Evolutionary conservation across 176 grass and related monocot species (phyloP), one percentile per base, ranked within the genome.

Genomic region (Alloteropsis semialata): DNA sequence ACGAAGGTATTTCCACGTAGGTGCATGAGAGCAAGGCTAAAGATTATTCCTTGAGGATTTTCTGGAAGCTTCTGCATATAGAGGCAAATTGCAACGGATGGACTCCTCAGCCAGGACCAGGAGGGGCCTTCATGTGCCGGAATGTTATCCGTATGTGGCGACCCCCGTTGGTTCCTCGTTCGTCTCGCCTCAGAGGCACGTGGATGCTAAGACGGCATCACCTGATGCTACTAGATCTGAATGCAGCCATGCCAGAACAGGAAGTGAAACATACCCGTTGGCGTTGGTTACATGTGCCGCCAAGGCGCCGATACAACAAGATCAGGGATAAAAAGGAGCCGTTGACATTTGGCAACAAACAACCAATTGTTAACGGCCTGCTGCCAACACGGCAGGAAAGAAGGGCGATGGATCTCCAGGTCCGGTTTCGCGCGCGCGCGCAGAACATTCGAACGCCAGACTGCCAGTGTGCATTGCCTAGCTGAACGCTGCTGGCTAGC

Each of bases 121-220:
- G 55, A 58, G 27, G 7, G 44, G 5, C 15, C 56, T 16, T 27
- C 68, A 49, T 73, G 66, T 37, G 68, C 27, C 19, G 3, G 77
- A 43, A 53, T 19, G 19, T 29, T 60, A 72, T 82, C 80, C 69
- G 22, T 46, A 17, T 51, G 57, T 0, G 45, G 58, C 21, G 38
- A 28, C 43, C 54, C 46, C 75, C 46, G n/a, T n/a, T n/a, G n/a
- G n/a, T n/a, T n/a, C n/a, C n/a, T n/a, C n/a, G n/a, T 32, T 51
- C 24, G 45, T 54, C n/a, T 53, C 81, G 59, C 46, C 33, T 65
- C 81, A 83, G 69, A 53, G 37, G 37, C 71, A 84, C 59, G 58
- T 75, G 81, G 71, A 53, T 84, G 37, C 79, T 30, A 17, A 3
- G 62, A 39, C 60, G 6, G 62, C 77, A 27, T 53, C 62, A 27